Percentiles rank a stretch among this genome's conserved stretches.
Conservation (phyloP, 1,284 basidiomycete species). For the Entoloma clypeatum region DNA sequence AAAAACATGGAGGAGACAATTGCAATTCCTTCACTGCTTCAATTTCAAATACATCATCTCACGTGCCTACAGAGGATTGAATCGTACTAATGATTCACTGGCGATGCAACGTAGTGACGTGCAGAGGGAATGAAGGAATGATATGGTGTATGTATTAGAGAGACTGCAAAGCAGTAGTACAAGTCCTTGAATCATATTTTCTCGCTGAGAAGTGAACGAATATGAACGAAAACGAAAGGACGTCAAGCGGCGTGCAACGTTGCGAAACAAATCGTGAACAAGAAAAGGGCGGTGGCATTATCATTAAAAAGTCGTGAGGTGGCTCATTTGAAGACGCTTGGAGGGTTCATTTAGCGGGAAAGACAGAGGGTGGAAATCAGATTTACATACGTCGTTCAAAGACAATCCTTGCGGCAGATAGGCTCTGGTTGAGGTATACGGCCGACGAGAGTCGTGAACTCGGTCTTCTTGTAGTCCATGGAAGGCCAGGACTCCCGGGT, state of each 20-base stretch:
- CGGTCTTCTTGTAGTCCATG: not conserved
- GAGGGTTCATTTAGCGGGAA: not conserved
- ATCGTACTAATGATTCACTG: no score
- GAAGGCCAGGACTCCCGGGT: not conserved
- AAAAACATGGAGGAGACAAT: no score
- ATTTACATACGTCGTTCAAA: conserved; percentile 6
- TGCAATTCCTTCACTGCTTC: no score
- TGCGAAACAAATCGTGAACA: not conserved
- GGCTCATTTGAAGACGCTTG: not conserved
- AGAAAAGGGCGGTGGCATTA: not conserved
- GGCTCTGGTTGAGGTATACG: conserved; percentile 14
- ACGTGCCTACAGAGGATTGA: no score
- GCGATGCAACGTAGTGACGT: no score
- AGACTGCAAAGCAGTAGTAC: no score
- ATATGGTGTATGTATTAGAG: no score
- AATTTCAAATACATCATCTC: no score
- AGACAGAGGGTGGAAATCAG: not conserved
- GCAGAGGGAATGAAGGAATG: no score
- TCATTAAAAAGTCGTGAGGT: not conserved
- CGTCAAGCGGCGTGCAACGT: no score
- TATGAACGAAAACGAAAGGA: not conserved
- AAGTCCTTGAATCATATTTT: no score
- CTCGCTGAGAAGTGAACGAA: no score
- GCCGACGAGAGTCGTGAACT: conserved; percentile 1
- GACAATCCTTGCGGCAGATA: conserved; percentile 15